phyloP scores from a whole-genome alignment of 1,139 yeast genomes.

The Pichia sp. region DNA sequence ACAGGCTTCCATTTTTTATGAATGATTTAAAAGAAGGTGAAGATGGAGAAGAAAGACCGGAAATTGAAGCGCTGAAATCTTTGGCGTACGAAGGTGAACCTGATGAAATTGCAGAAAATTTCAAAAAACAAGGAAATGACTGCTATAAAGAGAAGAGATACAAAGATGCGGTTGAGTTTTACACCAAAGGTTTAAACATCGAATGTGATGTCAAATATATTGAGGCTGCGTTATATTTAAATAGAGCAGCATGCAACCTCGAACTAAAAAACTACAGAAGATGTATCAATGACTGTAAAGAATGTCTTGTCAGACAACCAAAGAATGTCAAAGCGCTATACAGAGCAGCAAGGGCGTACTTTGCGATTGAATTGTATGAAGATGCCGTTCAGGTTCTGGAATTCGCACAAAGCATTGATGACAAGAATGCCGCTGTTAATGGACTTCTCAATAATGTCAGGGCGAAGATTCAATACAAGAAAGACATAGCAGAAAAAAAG shows the following conservation, averaged over 20 bases:
- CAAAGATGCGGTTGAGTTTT: slow-evolving; percentile 67
- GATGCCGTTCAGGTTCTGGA: slow-evolving; percentile 64
- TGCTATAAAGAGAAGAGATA: slow-evolving; percentile 64
- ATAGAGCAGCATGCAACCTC: slow-evolving; percentile 88
- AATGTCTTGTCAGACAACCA: slow-evolving; percentile 58
- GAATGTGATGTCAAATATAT: slow-evolving; percentile 48
- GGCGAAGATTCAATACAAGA: slow-evolving; percentile 27
- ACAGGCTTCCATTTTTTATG: slow-evolving; percentile 91
- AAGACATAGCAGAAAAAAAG: slow-evolving; percentile 19
- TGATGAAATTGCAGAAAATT: slow-evolving; percentile 80
- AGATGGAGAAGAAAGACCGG: slow-evolving; percentile 65
- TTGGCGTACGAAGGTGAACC: slow-evolving; percentile 96
- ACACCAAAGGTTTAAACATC: slow-evolving; percentile 73
- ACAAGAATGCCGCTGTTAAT: slow-evolving; percentile 46
- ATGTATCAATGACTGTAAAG: slow-evolving; percentile 81
- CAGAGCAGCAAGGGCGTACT: slow-evolving; percentile 77
- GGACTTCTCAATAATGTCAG: slow-evolving; percentile 33
- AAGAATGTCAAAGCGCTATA: slow-evolving; percentile 75
- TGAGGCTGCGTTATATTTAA: slow-evolving; percentile 57
- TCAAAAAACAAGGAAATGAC: slow-evolving; percentile 91
- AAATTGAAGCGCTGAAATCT: slow-evolving; percentile 82
- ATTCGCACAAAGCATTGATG: slow-evolving; percentile 57
- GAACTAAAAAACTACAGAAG: slow-evolving; percentile 77
- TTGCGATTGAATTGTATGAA: slow-evolving; percentile 54
- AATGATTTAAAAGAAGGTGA: slow-evolving; percentile 73